phyloP scores from a whole-genome alignment of 2,329 filamentous ascomycete species.

The Ophiostoma sp. region DNA sequence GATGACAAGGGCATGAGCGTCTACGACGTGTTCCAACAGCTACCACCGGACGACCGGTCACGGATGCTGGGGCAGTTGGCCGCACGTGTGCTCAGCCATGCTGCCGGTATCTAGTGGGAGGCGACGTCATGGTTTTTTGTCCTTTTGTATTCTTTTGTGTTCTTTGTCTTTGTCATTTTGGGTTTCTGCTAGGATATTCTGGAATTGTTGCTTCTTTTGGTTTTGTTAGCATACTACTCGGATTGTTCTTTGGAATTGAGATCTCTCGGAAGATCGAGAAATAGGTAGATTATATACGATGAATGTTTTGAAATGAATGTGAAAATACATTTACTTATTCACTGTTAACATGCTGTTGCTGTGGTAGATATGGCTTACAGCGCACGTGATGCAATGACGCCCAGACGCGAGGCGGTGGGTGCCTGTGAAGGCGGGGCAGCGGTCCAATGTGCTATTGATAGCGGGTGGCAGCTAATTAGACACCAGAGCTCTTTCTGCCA shows the following conservation, averaged over 20 bases:
- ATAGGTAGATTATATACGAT: slow-evolving; percentile 1
- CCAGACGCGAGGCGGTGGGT: slow-evolving; percentile 9
- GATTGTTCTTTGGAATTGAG: too few relatives aligned
- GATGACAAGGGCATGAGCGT: slow-evolving; percentile 94
- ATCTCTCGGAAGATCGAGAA: neutral
- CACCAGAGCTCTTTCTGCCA: neutral
- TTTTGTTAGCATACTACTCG: too few relatives aligned
- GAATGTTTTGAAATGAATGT: neutral
- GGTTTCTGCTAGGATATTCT: neutral
- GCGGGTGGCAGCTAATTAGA: neutral
- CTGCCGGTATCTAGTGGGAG: slow-evolving; percentile 45
- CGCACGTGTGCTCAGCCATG: slow-evolving; percentile 77
- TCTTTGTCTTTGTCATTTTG: neutral
- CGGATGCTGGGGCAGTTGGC: slow-evolving; percentile 78
- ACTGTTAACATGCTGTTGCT: neutral
- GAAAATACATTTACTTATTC: neutral
- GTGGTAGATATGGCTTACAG: too few relatives aligned
- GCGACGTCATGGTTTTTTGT: neutral
- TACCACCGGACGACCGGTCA: slow-evolving; percentile 77
- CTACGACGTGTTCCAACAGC: slow-evolving; percentile 81
- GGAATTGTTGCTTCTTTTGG: neutral
- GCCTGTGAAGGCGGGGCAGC: slow-evolving; percentile 11
- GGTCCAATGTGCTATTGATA: neutral
- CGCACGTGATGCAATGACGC: slow-evolving; percentile 10
- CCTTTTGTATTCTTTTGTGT: neutral